These are phyloP conservation scores for Chamaecyparis obtusa DNA, from an alignment of 75 land plant species.

Conservation along the genomic window DNA sequence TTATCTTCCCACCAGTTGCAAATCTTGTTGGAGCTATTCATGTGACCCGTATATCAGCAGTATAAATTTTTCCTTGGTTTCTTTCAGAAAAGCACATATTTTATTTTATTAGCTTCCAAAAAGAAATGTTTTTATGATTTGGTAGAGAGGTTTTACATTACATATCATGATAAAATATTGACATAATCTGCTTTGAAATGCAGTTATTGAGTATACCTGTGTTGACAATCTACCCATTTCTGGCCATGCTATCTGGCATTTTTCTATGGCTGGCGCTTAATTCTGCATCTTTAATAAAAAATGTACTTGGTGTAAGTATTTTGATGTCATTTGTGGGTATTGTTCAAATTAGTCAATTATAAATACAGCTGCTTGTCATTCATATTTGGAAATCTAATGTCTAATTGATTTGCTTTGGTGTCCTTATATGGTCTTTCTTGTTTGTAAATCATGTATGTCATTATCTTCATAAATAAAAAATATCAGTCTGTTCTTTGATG, in stretches of 20 bases:
- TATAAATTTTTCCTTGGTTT: conserved; percentile 5
- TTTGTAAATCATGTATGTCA: not conserved
- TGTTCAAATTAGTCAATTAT: not conserved
- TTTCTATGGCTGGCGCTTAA: conserved; percentile 25
- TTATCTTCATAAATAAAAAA: not conserved
- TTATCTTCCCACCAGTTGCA: conserved; percentile 24
- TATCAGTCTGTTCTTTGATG: not conserved
- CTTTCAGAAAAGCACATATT: not conserved
- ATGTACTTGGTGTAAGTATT: conserved; percentile 30
- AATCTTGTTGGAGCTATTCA: conserved; percentile 29
- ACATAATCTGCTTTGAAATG: not conserved
- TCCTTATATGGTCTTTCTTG: not conserved
- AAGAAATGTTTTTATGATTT: not conserved
- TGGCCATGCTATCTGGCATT: conserved; percentile 21
- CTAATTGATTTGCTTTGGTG: conserved; percentile 11
- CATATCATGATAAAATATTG: not conserved
- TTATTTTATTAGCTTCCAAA: not conserved
- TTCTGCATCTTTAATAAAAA: conserved; percentile 21
- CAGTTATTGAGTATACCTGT: conserved; percentile 34
- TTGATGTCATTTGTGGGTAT: not conserved
- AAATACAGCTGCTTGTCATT: conserved; percentile 10
- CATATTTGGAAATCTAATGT: conserved; percentile 18
- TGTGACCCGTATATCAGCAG: conserved; percentile 27
- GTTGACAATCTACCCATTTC: conserved; percentile 27
- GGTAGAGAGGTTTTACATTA: not conserved